Conservation (phyloP, 176 grass and related monocot species). For the Carex parvula region DNA sequence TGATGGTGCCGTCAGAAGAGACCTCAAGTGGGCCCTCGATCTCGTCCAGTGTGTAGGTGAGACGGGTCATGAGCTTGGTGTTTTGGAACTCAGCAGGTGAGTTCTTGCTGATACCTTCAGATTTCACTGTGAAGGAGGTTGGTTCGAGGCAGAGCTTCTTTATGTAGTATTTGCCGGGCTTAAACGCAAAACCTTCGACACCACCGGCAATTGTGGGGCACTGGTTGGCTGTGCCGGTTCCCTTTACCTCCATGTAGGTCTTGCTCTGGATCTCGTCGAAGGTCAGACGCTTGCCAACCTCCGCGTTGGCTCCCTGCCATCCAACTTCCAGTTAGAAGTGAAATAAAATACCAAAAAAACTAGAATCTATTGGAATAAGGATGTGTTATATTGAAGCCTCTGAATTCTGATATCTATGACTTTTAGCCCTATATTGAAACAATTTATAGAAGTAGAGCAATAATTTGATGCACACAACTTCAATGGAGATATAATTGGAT, state of each 20-base stretch:
- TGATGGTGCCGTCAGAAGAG: constrained; percentile 42
- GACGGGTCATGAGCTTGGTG: constrained; percentile 92
- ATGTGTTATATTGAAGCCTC: background rate
- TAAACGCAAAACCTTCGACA: constrained; percentile 56
- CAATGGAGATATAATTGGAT: background rate
- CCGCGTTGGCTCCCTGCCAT: constrained; percentile 60
- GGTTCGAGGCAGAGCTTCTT: constrained; percentile 88
- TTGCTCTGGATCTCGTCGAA: constrained; percentile 87
- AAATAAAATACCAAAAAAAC: background rate
- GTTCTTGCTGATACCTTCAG: constrained; percentile 69
- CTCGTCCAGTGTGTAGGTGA: constrained; percentile 89
- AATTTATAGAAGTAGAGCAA: background rate
- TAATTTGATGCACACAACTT: background rate
- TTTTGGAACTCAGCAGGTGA: constrained; percentile 69
- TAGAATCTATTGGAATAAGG: background rate
- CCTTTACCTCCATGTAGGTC: constrained; percentile 93
- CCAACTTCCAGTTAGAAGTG: background rate
- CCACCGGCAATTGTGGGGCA: constrained; percentile 67
- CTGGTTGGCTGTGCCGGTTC: constrained; percentile 77
- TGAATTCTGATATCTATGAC: background rate
- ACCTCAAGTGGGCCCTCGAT: constrained; percentile 83
- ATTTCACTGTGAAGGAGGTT: constrained; percentile 83
- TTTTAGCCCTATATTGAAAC: background rate
- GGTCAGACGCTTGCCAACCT: constrained; percentile 63
- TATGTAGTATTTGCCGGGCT: constrained; percentile 70